Evolutionary conservation across 257 asterid species (phyloP).

Genomic region (Rhazya stricta): DNA sequence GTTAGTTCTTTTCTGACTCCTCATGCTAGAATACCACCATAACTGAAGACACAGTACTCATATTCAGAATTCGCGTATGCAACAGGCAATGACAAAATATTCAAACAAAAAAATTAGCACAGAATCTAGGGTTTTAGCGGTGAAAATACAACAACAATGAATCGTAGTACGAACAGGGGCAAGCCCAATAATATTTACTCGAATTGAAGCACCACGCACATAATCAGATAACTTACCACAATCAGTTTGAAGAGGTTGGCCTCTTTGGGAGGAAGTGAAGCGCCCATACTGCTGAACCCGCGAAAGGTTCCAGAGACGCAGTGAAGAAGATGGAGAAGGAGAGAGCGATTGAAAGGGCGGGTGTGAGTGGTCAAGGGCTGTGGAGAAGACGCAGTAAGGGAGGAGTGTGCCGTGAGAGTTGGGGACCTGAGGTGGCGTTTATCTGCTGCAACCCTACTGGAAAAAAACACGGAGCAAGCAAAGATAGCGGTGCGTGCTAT

Average conservation of each 20-base stretch:
- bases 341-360: conserved; percentile 12
- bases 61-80: background rate
- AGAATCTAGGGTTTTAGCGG: conserved; percentile 24
- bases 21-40: background rate
- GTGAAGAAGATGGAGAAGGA: conserved; percentile 16
- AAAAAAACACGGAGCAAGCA: conserved; percentile 13
- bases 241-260: conserved; percentile 96
- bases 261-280: conserved; percentile 95
- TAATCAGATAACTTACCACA: conserved; percentile 64
- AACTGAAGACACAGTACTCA: background rate
- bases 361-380: background rate
- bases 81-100: background rate
- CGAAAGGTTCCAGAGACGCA: conserved; percentile 13
- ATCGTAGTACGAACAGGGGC: background rate
- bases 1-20: background rate
- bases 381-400: conserved; percentile 13
- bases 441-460: conserved; percentile 86
- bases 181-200: conserved; percentile 4
- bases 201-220: conserved; percentile 14
- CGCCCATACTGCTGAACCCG: conserved; percentile 51
- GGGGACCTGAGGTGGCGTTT: conserved; percentile 65
- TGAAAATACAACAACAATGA: background rate
- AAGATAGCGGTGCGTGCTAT: too few relatives aligned
- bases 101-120: conserved; percentile 8
- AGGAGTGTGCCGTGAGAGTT: conserved; percentile 26